A percentile compares a stretch with the other conserved stretches of the same genome.
Conservation (phyloP, 2,329 filamentous ascomycete species). For the Penicillium corylophilum region DNA sequence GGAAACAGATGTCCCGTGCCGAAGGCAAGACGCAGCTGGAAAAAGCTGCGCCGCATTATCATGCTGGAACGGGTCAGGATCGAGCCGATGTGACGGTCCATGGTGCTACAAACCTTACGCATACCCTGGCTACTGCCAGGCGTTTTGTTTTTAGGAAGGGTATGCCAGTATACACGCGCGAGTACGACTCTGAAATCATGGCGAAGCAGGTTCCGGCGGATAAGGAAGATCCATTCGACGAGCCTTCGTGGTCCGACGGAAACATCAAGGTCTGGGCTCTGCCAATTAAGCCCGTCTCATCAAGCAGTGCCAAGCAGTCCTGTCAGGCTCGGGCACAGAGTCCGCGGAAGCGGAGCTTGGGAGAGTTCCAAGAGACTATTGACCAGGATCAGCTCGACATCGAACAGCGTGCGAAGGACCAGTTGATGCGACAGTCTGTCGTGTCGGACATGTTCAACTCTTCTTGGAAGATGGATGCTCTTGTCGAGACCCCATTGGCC, state of each 20-base stretch:
- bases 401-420: constrained; percentile 38
- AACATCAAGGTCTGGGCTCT: constrained; percentile 84
- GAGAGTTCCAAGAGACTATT: constrained; percentile 46
- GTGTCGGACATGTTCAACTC: constrained; percentile 79
- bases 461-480: constrained; percentile 68
- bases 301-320: constrained; percentile 24
- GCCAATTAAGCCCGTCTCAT: constrained; percentile 47
- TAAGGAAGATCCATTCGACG: constrained; percentile 29
- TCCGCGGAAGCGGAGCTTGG: constrained; percentile 49
- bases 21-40: constrained; percentile 1
- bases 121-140: constrained; percentile 77
- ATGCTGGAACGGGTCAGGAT: constrained; percentile 21
- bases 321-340: constrained; percentile 27
- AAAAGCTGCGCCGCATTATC: not conserved
- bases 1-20: not conserved
- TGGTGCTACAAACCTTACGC: constrained; percentile 75
- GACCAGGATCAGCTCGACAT: constrained; percentile 3
- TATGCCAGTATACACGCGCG: constrained; percentile 68
- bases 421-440: constrained; percentile 59
- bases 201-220: constrained; percentile 22
- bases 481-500: constrained; percentile 65
- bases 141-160: constrained; percentile 84
- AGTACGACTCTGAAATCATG: constrained; percentile 53
- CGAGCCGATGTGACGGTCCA: constrained; percentile 63
- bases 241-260: constrained; percentile 72